Evolutionary conservation across 441 rosid genomes (phyloP), one percentile per base, ranked within the genome.

Genomic region (Croton setiger): DNA sequence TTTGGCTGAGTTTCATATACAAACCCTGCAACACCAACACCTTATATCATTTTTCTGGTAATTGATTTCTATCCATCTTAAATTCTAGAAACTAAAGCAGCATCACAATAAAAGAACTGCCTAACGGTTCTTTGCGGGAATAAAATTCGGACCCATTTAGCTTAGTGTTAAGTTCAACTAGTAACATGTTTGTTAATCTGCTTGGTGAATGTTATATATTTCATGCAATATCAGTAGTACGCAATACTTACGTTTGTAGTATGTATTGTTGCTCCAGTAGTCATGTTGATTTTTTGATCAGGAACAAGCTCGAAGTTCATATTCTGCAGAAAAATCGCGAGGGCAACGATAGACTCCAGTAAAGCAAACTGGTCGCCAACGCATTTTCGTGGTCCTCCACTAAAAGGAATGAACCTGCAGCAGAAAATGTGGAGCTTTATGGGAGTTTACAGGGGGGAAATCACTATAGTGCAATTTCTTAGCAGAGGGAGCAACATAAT

Each of bases 181-280:
- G 18, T 31, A 18, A 57, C 21, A 57, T 49, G 8, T 12, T 58
- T 33, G 21, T 6, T 33, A 39, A 59, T 47, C 11, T 68, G 37
- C 63, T 43, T 41, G 58, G 20, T n/a, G 47, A 67, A 81, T 27
- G 35, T 48, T 59, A 51, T 23, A 5, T 43, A 21, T 6, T 17
- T 36, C 21, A 17, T 48, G 4, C 33, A 27, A 27, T 27, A 27
- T 27, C 31, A 27, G 31, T 13, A 47, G 56, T 4, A 66, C 54
- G 45, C 45, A 36, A 55, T 20, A 63, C 44, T 72, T 87, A 93
- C 95, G 52, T 88, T 85, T 51, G 96, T 89, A 3, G 97, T 91
- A 76, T 91, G 98, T 72, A 93, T 93, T 31, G 98, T 93, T 39
- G 98, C 98, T 74, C 97, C 97, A 1, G 98, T 91, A 10, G 98